These are phyloP conservation scores for Colletotrichum scovillei DNA, from an alignment of 2,329 filamentous ascomycete species.

Conservation along the genomic window DNA sequence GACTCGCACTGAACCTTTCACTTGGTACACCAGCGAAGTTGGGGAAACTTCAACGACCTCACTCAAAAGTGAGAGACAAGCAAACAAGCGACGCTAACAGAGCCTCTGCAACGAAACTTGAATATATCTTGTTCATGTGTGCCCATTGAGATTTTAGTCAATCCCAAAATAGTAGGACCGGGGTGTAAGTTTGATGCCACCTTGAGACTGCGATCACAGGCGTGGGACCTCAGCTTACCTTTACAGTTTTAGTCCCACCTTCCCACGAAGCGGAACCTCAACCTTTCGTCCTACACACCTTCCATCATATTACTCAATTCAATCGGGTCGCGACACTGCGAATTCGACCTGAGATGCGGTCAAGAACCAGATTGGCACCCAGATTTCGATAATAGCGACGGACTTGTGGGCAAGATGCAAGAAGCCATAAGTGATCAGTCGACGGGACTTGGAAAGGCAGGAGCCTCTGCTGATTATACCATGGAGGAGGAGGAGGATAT, in stretches of 20 bases:
- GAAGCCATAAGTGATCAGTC: neutral
- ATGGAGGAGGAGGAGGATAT: slow-evolving; percentile 37
- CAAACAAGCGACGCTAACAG: neutral
- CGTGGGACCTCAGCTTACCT: neutral
- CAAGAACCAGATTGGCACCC: neutral
- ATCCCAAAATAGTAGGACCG: neutral
- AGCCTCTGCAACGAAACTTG: neutral
- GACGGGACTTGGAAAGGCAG: neutral
- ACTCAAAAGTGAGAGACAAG: neutral
- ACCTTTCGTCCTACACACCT: neutral
- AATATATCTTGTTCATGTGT: neutral
- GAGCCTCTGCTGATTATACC: neutral
- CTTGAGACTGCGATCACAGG: neutral
- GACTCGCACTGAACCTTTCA: neutral
- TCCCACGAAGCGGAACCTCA: neutral
- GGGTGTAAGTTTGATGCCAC: neutral
- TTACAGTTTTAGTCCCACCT: neutral
- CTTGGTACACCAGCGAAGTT: neutral
- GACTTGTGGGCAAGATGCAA: neutral
- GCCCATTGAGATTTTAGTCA: neutral
- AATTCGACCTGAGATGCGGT: neutral
- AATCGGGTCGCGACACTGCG: neutral
- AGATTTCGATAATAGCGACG: neutral
- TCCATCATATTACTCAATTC: neutral
- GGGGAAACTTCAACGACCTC: neutral